Evolutionary conservation across 768 basidiomycete genomes (phyloP), one percentile per base, ranked within the genome.

Genomic region (Suillus variegatus): DNA sequence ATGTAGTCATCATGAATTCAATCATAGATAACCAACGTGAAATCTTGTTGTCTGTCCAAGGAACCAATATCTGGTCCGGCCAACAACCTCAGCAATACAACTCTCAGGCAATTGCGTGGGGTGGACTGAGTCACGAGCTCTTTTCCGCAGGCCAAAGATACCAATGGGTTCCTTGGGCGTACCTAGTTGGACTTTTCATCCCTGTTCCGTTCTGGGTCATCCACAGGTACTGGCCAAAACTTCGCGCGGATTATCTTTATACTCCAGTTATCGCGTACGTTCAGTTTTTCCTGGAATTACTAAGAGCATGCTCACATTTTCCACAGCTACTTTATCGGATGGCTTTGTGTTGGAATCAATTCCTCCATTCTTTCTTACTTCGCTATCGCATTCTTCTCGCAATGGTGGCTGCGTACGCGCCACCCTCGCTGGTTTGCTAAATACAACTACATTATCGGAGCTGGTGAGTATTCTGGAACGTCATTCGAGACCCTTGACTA

Each of bases 381-480:
- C 61, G 74, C 85, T 62, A 73, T 88, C 16, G 88, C 82, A 40
- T 70, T 90, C 64, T 66, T 83, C 44, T 89, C 89, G 1, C 89
- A 90, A 63, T 71, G 84, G 32, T 90, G 85, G 85, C 69, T 89
- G 25, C 78, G 88, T 41, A 81, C 75, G 46, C 82, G 84, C 65
- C 78, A 87, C 64, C 86, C 90, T 2, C 82, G 82, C 16, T 92
- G 88, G 89, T 91, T 88, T 75, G 83, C 84, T 70, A 79, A 80
- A 69, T 88, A 88, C 73, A 89, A 90, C 71, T 89, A 88, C 70
- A 84, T 89, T 46, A 74, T 90, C 4, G 87, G 87, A 36, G 90
- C 88, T 49, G 89, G 73, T 76, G 51, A 65, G 75, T 68, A 49
- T 40, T 18, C 1, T n/a, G n/a, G 36, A 54, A 36, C 20, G 18